A percentile compares a stretch with the other conserved stretches of the same genome.
These are phyloP conservation scores for Dichotomocladium elegans DNA, from an alignment of 371 early-diverging fungal genomes.

Conservation along the genomic window DNA sequence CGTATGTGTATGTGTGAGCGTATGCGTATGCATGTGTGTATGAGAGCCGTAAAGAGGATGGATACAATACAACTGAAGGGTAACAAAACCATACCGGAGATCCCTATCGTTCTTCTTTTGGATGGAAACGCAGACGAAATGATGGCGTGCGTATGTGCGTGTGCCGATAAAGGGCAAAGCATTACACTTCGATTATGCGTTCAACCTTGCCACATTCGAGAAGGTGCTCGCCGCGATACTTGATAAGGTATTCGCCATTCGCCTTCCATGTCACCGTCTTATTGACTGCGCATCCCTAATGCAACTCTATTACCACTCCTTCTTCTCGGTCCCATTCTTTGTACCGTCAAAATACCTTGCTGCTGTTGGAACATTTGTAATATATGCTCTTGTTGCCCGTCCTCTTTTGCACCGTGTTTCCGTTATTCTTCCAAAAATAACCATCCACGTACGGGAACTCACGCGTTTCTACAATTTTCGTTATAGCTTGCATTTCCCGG, in stretches of 20 bases:
- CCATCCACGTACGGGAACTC: conserved; percentile 52
- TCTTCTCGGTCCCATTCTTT: not conserved
- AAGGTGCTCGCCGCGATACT: conserved; percentile 62
- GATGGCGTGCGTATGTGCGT: too few relatives aligned
- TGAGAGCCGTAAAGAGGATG: not conserved
- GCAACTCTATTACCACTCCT: conserved; percentile 14
- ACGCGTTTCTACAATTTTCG: conserved; percentile 59
- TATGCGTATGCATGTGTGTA: not conserved
- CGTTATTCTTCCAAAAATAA: conserved; percentile 64
- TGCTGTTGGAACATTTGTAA: conserved; percentile 53
- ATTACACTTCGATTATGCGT: conserved; percentile 47
- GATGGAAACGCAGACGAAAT: too few relatives aligned
- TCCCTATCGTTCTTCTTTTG: too few relatives aligned
- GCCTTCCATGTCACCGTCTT: conserved; percentile 65
- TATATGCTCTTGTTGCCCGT: conserved; percentile 63
- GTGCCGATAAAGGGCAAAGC: not conserved
- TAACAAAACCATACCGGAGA: not conserved
- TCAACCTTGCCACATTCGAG: conserved; percentile 53
- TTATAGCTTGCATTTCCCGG: conserved; percentile 65
- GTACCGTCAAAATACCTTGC: conserved; percentile 19
- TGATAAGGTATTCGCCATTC: conserved; percentile 58
- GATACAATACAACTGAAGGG: not conserved
- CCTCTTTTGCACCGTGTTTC: conserved; percentile 60
- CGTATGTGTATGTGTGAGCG: not conserved
- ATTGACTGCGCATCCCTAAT: conserved; percentile 56